Conservation (phyloP, 352 stramenopile genomes). For the Phytophthora citrophthora region DNA sequence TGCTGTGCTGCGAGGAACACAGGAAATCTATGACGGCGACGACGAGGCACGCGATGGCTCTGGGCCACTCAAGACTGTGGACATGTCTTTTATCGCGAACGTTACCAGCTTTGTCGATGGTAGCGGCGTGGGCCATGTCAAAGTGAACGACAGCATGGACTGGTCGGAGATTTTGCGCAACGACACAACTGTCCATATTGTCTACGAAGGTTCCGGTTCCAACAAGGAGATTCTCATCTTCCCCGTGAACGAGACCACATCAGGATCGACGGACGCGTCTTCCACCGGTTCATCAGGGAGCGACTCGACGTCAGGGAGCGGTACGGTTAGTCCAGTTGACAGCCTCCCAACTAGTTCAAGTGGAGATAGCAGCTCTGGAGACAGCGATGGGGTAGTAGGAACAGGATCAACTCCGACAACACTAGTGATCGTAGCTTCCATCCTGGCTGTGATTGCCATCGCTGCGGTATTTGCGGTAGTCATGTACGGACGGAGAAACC, state of each 20-base stretch:
- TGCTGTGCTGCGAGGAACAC: conserved; percentile 6
- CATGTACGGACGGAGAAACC: conserved; percentile 34
- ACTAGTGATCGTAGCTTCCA: conserved; percentile 34
- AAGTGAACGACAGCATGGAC: conserved; percentile 33
- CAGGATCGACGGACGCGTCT: conserved; percentile 7
- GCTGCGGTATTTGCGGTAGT: conserved; percentile 34
- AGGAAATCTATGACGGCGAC: conserved; percentile 17
- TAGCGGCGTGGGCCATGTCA: conserved; percentile 41
- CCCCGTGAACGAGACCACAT: conserved; percentile 25
- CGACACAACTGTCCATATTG: conserved; percentile 49
- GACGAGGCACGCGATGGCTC: conserved; percentile 2
- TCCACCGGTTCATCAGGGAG: conserved; percentile 26
- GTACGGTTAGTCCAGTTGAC: conserved; percentile 20
- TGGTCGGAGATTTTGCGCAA: conserved; percentile 50
- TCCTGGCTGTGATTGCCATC: conserved; percentile 33
- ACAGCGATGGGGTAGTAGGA: conserved; percentile 8
- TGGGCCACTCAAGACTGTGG: conserved; percentile 17
- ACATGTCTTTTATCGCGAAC: conserved; percentile 43
- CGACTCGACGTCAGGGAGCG: conserved; percentile 16
- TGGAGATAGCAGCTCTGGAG: conserved; percentile 13
- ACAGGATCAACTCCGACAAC: conserved; percentile 27
- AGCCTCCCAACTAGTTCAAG: conserved; percentile 34
- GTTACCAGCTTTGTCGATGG: conserved; percentile 33
- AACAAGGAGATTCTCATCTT: conserved; percentile 42
- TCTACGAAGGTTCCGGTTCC: conserved; percentile 44